A percentile compares a stretch with the other conserved stretches of the same genome.
Conservation (phyloP, 441 rosid genomes). For the Gossypium gossypioides region DNA sequence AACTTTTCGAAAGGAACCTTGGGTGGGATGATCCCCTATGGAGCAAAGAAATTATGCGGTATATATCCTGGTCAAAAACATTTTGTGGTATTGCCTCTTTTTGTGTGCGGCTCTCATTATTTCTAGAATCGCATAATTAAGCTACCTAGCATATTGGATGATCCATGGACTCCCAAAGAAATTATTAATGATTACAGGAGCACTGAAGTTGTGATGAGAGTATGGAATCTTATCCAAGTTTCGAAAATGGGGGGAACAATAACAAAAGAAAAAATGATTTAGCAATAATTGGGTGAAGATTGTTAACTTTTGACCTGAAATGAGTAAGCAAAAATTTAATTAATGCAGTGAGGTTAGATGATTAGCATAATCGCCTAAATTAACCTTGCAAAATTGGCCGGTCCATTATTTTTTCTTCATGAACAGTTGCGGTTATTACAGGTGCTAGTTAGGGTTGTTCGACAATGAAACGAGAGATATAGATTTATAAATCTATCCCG, state of each 20-base stretch:
- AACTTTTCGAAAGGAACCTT: background rate
- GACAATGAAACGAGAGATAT: too few relatives aligned
- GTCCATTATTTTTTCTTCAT: too few relatives aligned
- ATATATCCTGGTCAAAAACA: background rate
- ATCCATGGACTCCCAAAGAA: background rate
- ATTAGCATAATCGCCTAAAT: too few relatives aligned
- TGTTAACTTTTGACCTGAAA: background rate
- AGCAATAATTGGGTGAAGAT: conserved; percentile 5
- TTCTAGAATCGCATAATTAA: background rate
- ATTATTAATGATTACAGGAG: background rate
- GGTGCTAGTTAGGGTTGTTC: too few relatives aligned
- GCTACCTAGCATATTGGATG: background rate
- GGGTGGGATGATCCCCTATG: background rate
- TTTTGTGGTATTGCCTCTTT: background rate
- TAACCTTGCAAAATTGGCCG: too few relatives aligned
- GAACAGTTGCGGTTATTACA: too few relatives aligned
- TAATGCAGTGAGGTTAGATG: too few relatives aligned
- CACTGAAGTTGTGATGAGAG: background rate
- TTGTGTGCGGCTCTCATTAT: background rate
- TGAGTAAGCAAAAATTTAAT: too few relatives aligned
- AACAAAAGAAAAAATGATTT: background rate
- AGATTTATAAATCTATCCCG: too few relatives aligned
- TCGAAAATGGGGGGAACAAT: background rate
- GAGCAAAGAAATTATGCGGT: background rate
- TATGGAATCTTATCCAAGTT: background rate